Evolutionary conservation across 164 flowering plant species (phyloP).

Genomic region (Magnolia officinalis): DNA sequence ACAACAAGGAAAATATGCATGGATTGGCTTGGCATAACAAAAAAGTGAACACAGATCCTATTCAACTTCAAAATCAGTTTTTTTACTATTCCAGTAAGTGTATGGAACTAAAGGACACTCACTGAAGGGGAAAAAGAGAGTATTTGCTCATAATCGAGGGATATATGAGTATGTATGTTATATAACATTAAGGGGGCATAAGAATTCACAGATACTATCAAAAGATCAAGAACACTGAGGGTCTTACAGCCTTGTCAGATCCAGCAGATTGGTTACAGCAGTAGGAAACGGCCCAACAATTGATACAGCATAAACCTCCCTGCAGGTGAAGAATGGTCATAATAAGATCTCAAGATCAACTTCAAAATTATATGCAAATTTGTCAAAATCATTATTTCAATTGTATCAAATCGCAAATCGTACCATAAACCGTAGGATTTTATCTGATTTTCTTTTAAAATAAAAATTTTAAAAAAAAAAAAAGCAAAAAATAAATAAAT

Average conservation of each 20-base stretch:
- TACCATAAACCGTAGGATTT: too few species aligned
- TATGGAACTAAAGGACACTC: background rate
- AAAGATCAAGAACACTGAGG: background rate
- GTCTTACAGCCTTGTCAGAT: constrained; percentile 83
- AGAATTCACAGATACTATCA: background rate
- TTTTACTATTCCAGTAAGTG: background rate
- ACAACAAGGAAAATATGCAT: too few species aligned
- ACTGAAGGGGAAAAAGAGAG: background rate
- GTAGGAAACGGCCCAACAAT: constrained; percentile 93
- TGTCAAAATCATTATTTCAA: too few species aligned
- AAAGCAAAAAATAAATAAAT: too few species aligned
- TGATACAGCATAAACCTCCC: constrained; percentile 98
- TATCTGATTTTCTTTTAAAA: too few species aligned
- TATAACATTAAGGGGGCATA: background rate
- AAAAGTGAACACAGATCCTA: background rate
- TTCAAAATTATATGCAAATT: background rate
- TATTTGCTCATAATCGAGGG: background rate
- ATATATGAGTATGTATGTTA: background rate
- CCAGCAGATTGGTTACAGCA: constrained; percentile 90
- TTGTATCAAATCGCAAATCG: too few species aligned
- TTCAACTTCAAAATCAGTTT: background rate
- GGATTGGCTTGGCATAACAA: background rate
- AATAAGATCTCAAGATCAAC: background rate
- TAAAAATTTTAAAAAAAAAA: too few species aligned
- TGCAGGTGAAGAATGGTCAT: constrained; percentile 30